These are phyloP conservation scores for Pseudogymnoascus sp. DNA, from an alignment of 2,329 filamentous ascomycete genomes.

Conservation along the genomic window DNA sequence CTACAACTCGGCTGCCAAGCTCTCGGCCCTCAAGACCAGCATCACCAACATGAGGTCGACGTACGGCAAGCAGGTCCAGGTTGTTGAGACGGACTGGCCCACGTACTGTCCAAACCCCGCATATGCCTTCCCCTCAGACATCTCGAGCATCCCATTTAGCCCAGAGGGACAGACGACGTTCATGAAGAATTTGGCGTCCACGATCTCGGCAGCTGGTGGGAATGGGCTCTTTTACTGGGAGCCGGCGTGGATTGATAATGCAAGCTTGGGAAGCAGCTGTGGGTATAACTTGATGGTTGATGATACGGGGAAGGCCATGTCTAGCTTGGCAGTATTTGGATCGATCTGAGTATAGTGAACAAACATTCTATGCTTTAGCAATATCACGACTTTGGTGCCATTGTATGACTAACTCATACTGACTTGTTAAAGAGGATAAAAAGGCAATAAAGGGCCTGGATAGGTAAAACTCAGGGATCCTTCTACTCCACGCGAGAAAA, in stretches of 20 bases:
- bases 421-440: neutral
- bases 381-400: neutral
- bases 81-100: constrained; percentile 66
- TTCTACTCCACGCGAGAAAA: neutral
- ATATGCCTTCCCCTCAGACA: constrained; percentile 52
- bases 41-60: constrained; percentile 49
- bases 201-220: constrained; percentile 46
- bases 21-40: constrained; percentile 45
- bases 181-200: constrained; percentile 48
- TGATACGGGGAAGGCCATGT: constrained; percentile 43
- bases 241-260: constrained; percentile 61
- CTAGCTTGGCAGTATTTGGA: constrained; percentile 47
- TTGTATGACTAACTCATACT: neutral
- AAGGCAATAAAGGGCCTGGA: neutral
- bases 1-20: constrained; percentile 50
- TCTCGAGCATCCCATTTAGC: constrained; percentile 51
- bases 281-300: constrained; percentile 54
- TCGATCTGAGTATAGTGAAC: constrained; percentile 32
- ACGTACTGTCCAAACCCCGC: constrained; percentile 49
- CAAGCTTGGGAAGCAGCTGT: constrained; percentile 55
- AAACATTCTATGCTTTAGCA: neutral
- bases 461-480: neutral
- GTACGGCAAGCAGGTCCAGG: constrained; percentile 58
- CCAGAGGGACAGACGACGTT: constrained; percentile 54
- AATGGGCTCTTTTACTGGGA: constrained; percentile 66